Evolutionary conservation across 192 early-diverging fungal species (phyloP), one percentile per base, ranked within the genome.

Genomic region (Lobosporangium transversale): DNA sequence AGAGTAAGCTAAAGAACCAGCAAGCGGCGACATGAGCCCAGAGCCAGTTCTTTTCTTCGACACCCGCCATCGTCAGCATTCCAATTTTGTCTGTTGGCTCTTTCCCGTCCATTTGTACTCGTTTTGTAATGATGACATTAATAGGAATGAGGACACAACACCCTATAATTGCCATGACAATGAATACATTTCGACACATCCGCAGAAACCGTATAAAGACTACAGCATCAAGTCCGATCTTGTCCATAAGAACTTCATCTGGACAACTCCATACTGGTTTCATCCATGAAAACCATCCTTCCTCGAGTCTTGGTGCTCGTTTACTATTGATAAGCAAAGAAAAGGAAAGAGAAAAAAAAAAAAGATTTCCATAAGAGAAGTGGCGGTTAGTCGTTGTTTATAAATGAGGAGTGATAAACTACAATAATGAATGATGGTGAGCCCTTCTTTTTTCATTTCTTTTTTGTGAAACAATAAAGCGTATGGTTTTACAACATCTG

Each of bases 141-240:
- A 91, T 60, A 23, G 92, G 92, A 23, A 91, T 83, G 4, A 91
- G 79, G 15, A 81, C 66, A 60, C 82, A 83, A 63, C 87, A 78
- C 23, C 92, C 91, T 5, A 90, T 35, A 20, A 85, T 30, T n/a
- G 81, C 76, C 53, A 90, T 83, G 31, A 81, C 75, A 21, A 82
- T 71, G 36, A 92, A 82, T n/a, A 89, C 58, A 57, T 83, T 80
- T 40, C 85, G 83, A 44, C 83, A 81, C 67, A 91, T 80, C 24
- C 81, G 82, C 20, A 92, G 49, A 58, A 91, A 93, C 2, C 87
- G 81, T 56, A 93, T 80, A 58, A 92, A 89, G 42, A 91, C 74
- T 27, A 91, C 88, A 11, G 90, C 88, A 68, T 93, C 91, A n/a
- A 88, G 68, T 37, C 88, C 92, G 1, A 91, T 86, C 29, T 85